These are phyloP conservation scores for Malassezia nana DNA, from an alignment of 1,284 basidiomycete species.

Conservation along the genomic window DNA sequence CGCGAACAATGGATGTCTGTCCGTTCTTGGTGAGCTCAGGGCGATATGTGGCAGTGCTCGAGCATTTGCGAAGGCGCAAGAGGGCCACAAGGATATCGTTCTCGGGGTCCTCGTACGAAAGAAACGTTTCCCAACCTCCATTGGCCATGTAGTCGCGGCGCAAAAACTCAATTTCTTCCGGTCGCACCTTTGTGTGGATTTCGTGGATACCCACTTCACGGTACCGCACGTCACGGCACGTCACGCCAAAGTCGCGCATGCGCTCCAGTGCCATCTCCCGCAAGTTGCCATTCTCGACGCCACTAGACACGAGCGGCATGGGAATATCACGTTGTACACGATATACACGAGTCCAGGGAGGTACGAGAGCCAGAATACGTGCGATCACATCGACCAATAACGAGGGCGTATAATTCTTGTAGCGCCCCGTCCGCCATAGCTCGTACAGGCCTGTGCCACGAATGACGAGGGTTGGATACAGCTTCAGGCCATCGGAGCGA, in stretches of 20 bases:
- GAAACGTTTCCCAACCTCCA: slow-evolving; percentile 93
- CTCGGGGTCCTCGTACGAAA: slow-evolving; percentile 96
- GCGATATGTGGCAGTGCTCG: slow-evolving; percentile 87
- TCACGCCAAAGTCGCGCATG: slow-evolving; percentile 97
- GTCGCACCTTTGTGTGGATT: slow-evolving; percentile 93
- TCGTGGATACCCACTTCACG: slow-evolving; percentile 98
- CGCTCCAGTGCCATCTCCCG: slow-evolving; percentile 89
- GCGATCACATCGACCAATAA: slow-evolving; percentile 95
- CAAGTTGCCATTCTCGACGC: slow-evolving; percentile 96
- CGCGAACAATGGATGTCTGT: slow-evolving; percentile 88
- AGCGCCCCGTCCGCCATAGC: slow-evolving; percentile 87
- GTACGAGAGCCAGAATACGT: slow-evolving; percentile 86
- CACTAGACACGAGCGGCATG: slow-evolving; percentile 59
- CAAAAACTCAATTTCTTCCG: slow-evolving; percentile 91
- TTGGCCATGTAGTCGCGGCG: slow-evolving; percentile 93
- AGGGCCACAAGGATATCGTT: slow-evolving; percentile 91
- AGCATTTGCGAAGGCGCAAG: slow-evolving; percentile 84
- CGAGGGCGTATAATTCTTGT: slow-evolving; percentile 98
- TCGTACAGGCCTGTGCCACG: slow-evolving; percentile 94
- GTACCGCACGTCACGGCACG: slow-evolving; percentile 92
- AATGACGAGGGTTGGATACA: slow-evolving; percentile 97
- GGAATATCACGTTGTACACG: slow-evolving; percentile 57
- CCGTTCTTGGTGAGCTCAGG: slow-evolving; percentile 70
- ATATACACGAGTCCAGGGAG: slow-evolving; percentile 98
- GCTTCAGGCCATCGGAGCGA: slow-evolving; percentile 91